These are phyloP conservation scores for Hymenochaete sp. DNA, from an alignment of 1,284 basidiomycete genomes.

Conservation along the genomic window DNA sequence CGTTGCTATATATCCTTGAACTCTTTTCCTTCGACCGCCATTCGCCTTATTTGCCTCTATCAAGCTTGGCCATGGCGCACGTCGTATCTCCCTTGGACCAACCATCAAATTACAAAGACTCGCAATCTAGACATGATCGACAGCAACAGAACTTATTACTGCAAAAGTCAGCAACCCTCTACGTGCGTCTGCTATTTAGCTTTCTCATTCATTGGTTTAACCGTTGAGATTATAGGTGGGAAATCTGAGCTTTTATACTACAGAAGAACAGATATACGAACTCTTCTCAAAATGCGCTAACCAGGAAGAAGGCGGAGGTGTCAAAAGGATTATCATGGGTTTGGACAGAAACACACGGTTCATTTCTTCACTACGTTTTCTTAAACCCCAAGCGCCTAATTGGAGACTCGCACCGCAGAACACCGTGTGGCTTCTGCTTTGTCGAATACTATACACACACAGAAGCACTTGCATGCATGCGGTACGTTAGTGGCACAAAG, in stretches of 20 bases:
- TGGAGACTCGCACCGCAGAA: slow-evolving; percentile 40
- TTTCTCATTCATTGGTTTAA: neutral
- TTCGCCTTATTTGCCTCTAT: no score
- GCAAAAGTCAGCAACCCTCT: slow-evolving; percentile 66
- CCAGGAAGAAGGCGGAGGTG: slow-evolving; percentile 86
- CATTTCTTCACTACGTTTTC: slow-evolving; percentile 20
- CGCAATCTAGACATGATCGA: slow-evolving; percentile 69
- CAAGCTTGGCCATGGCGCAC: slow-evolving; percentile 77
- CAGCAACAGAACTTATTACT: slow-evolving; percentile 63
- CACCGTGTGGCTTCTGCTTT: slow-evolving; percentile 98
- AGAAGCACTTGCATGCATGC: slow-evolving; percentile 89
- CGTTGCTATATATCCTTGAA: no score
- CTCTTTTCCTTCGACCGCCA: no score
- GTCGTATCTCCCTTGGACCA: slow-evolving; percentile 80
- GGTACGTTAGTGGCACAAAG: slow-evolving; percentile 94
- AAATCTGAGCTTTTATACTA: slow-evolving; percentile 96
- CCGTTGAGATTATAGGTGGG: slow-evolving; percentile 55
- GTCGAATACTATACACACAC: slow-evolving; percentile 97
- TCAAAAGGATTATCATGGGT: slow-evolving; percentile 99
- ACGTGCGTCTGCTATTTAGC: slow-evolving; percentile 38
- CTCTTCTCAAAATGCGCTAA: slow-evolving; percentile 89
- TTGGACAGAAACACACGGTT: slow-evolving; percentile 91
- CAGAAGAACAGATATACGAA: slow-evolving; percentile 99
- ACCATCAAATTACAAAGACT: slow-evolving; percentile 93
- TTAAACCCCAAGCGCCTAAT: neutral